phyloP scores from a whole-genome alignment of 139 green algal species.

The Chlamydomonas schloesseri region DNA sequence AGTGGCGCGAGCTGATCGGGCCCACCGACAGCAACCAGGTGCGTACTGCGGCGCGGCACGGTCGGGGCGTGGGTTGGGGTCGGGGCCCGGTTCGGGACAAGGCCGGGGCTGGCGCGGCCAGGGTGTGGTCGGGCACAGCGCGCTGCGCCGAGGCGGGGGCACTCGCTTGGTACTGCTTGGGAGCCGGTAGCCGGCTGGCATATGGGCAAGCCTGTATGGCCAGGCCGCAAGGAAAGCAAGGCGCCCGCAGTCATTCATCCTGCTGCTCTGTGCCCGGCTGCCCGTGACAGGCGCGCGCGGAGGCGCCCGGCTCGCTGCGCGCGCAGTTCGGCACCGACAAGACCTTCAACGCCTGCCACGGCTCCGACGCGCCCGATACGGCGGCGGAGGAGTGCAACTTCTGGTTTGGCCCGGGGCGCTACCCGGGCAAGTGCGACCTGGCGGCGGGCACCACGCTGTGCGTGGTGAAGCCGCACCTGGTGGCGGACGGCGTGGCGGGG shows the following conservation, averaged over 20 bases:
- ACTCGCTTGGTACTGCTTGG: no score
- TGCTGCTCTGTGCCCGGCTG: no score
- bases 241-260: no score
- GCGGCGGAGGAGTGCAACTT: constrained; percentile 74
- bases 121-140: neutral
- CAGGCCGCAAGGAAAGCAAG: no score
- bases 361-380: constrained; percentile 75
- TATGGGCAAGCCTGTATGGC: no score
- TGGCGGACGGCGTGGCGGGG: constrained; percentile 67
- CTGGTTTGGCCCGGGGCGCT: constrained; percentile 70
- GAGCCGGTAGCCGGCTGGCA: no score
- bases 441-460: constrained; percentile 64
- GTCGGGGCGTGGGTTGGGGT: neutral
- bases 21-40: constrained; percentile 58
- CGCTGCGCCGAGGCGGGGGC: no score
- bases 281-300: constrained; percentile 54
- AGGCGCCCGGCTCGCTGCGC: constrained; percentile 74
- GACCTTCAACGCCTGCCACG: constrained; percentile 78
- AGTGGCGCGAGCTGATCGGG: constrained; percentile 67
- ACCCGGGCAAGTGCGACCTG: constrained; percentile 54
- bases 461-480: constrained; percentile 81
- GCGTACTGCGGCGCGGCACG: neutral
- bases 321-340: constrained; percentile 73
- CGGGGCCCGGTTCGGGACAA: neutral
- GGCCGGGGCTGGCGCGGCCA: neutral